These are phyloP conservation scores for Larix sibirica DNA, from an alignment of 83 land plant genomes.

Conservation along the genomic window DNA sequence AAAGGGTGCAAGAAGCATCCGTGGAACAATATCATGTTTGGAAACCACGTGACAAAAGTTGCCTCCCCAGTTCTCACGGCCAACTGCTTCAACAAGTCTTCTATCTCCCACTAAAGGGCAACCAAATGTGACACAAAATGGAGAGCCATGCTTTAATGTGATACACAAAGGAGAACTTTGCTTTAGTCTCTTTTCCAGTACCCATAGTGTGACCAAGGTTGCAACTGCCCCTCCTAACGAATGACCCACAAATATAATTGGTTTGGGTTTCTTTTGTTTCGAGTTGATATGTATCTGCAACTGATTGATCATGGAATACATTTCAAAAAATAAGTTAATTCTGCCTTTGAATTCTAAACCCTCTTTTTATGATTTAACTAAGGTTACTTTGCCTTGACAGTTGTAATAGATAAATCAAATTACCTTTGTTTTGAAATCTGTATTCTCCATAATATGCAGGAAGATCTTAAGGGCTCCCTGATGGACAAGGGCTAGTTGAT, in stretches of 20 bases:
- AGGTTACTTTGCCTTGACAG: background rate
- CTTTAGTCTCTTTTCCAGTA: constrained; percentile 28
- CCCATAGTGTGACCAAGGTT: constrained; percentile 48
- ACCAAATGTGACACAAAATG: constrained; percentile 72
- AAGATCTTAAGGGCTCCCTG: background rate
- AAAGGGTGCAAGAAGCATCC: constrained; percentile 43
- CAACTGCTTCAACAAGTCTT: constrained; percentile 36
- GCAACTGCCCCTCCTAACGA: constrained; percentile 62
- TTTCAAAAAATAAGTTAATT: background rate
- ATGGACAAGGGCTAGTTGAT: background rate
- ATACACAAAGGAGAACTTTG: no score
- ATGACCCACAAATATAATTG: constrained; percentile 60
- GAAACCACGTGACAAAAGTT: constrained; percentile 52
- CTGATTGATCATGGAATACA: background rate
- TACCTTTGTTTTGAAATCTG: background rate
- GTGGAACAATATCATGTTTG: constrained; percentile 50
- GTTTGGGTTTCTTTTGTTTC: constrained; percentile 10
- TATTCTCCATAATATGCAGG: background rate
- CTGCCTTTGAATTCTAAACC: no score
- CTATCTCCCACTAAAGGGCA: constrained; percentile 59
- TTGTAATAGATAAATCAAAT: background rate
- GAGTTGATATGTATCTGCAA: background rate
- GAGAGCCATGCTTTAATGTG: background rate
- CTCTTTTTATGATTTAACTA: no score
- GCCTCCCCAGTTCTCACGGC: constrained; percentile 41